Evolutionary conservation across 495 filamentous ascomycete genomes (phyloP).

Genomic region (Ramalina intermedia): DNA sequence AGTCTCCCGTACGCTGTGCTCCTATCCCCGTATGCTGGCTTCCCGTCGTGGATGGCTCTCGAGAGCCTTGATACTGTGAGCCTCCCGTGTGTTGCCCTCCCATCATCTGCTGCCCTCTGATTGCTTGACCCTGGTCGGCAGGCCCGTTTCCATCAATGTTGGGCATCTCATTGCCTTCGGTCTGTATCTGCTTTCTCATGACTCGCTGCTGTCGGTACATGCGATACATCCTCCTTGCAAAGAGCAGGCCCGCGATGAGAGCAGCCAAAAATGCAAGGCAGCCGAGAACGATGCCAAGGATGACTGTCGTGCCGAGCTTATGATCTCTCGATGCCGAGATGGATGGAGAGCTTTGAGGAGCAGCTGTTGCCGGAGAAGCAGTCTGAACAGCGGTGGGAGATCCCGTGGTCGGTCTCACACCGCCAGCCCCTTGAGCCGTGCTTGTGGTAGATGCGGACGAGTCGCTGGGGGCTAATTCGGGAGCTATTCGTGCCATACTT

Average conservation of each 20-base stretch:
- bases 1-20: neutral
- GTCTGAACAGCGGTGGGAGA: too few species aligned
- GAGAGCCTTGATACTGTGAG: neutral
- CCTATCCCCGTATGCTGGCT: neutral
- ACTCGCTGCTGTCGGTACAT: conserved; percentile 1
- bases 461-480: neutral
- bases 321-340: neutral
- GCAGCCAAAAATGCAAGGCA: neutral
- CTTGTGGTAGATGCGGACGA: too few species aligned
- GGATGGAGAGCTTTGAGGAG: neutral
- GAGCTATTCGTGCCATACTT: neutral
- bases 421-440: too few species aligned
- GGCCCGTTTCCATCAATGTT: neutral
- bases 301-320: neutral
- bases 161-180: conserved; percentile 2
- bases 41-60: neutral
- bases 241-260: neutral
- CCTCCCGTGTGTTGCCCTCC: neutral
- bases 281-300: neutral
- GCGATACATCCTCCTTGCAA: neutral
- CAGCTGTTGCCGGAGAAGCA: neutral
- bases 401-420: too few species aligned
- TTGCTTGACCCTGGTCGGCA: neutral
- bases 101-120: neutral
- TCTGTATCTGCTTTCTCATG: neutral